phyloP scores from a whole-genome alignment of 2,329 filamentous ascomycete genomes.

The Talaromyces pinophilus region DNA sequence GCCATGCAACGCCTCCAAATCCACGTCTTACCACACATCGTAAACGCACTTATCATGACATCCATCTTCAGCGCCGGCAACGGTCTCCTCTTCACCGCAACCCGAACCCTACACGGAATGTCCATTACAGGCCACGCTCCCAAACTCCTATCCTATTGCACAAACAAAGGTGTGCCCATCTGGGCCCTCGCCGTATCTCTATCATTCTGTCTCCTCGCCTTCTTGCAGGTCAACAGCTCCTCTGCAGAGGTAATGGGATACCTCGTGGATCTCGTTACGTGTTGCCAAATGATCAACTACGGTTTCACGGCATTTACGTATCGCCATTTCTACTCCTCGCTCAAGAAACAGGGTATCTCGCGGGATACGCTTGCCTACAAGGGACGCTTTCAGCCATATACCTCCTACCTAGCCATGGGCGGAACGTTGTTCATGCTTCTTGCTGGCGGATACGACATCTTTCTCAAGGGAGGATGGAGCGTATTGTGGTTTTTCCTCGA shows the following conservation, averaged over 20 bases:
- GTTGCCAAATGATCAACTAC: slow-evolving; percentile 63
- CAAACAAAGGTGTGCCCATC: slow-evolving; percentile 68
- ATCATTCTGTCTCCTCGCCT: slow-evolving; percentile 65
- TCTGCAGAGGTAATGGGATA: slow-evolving; percentile 59
- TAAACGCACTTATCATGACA: slow-evolving; percentile 70
- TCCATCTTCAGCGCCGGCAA: slow-evolving; percentile 76
- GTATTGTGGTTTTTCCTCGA: slow-evolving; percentile 74
- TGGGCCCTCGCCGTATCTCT: slow-evolving; percentile 62
- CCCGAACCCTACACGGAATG: slow-evolving; percentile 68
- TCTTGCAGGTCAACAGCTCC: slow-evolving; percentile 61
- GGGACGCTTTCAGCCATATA: slow-evolving; percentile 68
- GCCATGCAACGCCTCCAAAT: slow-evolving; percentile 67
- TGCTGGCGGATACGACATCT: slow-evolving; percentile 77
- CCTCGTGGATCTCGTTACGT: slow-evolving; percentile 54
- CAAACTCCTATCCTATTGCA: slow-evolving; percentile 66
- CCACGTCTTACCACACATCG: slow-evolving; percentile 60
- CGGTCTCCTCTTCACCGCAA: slow-evolving; percentile 72
- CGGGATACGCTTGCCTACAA: slow-evolving; percentile 59
- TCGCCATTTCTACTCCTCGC: slow-evolving; percentile 63
- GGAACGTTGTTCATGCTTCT: slow-evolving; percentile 71
- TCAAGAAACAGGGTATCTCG: slow-evolving; percentile 59
- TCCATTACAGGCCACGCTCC: slow-evolving; percentile 70
- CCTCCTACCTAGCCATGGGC: slow-evolving; percentile 66
- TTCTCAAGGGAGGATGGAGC: slow-evolving; percentile 62
- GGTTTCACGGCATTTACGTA: slow-evolving; percentile 64